Percentiles rank a stretch among this genome's conserved stretches.
Evolutionary conservation across 1,139 yeast genomes (phyloP).

Genomic region (Saccharomyces pastorianus): DNA sequence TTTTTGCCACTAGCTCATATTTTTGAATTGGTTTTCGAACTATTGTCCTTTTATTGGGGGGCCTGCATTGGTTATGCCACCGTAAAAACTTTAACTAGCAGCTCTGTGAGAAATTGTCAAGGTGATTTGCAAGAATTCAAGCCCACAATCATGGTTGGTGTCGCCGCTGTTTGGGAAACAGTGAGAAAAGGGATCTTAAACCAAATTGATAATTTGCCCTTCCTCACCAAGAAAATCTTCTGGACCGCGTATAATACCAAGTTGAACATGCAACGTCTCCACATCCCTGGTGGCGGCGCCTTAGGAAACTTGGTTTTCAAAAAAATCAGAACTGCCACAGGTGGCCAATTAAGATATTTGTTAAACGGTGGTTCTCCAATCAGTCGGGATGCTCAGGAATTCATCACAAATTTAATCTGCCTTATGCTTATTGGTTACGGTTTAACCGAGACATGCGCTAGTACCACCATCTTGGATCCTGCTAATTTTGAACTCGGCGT

Average conservation of each 20-base stretch:
- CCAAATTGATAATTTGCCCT: conserved; percentile 62
- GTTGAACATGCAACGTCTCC: conserved; percentile 47
- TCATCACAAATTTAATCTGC: conserved; percentile 66
- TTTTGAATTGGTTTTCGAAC: conserved; percentile 84
- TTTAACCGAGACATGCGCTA: conserved; percentile 95
- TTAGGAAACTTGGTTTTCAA: conserved; percentile 70
- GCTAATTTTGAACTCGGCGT: conserved; percentile 60
- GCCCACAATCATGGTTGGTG: conserved; percentile 96
- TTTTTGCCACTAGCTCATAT: conserved; percentile 95
- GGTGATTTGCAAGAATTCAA: conserved; percentile 82
- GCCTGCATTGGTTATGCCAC: conserved; percentile 82
- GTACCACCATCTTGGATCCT: conserved; percentile 64
- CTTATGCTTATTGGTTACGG: conserved; percentile 96
- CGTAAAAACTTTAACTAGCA: conserved; percentile 84
- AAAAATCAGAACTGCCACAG: conserved; percentile 88
- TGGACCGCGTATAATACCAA: conserved; percentile 86
- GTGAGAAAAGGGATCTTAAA: conserved; percentile 85
- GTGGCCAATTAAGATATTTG: conserved; percentile 69
- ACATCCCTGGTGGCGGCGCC: conserved; percentile 64
- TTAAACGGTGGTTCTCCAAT: conserved; percentile 95
- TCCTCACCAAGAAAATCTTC: conserved; percentile 66
- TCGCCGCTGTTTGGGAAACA: conserved; percentile 97
- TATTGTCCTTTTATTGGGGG: conserved; percentile 81
- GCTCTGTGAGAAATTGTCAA: conserved; percentile 72
- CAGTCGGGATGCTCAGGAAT: conserved; percentile 73